Percentiles rank a stretch among this genome's conserved stretches.
These are phyloP conservation scores for Plectosphaerella sp. DNA, from an alignment of 2,329 filamentous ascomycete genomes.

Conservation along the genomic window DNA sequence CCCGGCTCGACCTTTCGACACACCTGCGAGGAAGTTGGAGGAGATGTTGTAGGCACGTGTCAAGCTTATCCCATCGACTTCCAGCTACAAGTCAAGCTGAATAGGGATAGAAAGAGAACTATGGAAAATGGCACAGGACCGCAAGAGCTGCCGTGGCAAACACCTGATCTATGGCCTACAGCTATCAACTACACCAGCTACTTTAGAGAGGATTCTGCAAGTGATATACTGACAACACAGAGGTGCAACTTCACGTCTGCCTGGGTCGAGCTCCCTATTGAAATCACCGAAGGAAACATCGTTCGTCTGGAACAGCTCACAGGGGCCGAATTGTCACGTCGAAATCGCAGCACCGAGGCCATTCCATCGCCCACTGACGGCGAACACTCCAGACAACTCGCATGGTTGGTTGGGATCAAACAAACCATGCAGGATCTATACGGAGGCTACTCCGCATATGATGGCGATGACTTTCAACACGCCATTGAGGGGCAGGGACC, in stretches of 20 bases:
- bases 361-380: background rate
- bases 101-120: too few relatives aligned
- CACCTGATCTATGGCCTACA: background rate
- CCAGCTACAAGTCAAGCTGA: background rate
- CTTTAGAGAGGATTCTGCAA: background rate
- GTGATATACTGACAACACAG: background rate
- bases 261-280: background rate
- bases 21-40: too few relatives aligned
- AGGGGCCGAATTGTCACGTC: background rate
- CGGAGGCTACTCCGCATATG: background rate
- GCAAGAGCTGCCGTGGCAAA: background rate
- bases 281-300: background rate
- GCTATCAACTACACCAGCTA: background rate
- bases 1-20: background rate
- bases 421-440: background rate
- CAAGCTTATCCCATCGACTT: background rate
- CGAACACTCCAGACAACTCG: background rate
- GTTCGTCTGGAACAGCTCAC: background rate
- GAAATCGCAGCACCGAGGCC: background rate
- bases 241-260: background rate
- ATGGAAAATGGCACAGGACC: too few relatives aligned
- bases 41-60: background rate
- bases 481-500: background rate
- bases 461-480: background rate
- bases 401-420: background rate